Percentiles rank a stretch among this genome's conserved stretches.
Evolutionary conservation across 495 filamentous ascomycete genomes (phyloP).

Genomic region (Polyplosphaeria fusca): DNA sequence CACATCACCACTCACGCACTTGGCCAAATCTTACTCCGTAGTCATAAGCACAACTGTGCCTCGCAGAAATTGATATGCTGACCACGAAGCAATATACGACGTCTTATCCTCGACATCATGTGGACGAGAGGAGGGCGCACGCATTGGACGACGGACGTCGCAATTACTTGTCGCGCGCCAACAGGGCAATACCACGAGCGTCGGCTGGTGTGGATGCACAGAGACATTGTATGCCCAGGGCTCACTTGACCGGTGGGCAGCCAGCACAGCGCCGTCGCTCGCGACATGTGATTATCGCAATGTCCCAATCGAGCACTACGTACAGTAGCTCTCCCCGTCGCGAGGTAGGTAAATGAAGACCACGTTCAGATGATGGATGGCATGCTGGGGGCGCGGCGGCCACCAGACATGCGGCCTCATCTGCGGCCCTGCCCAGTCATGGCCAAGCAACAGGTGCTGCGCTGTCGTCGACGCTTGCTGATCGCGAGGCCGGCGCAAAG

Average conservation of each 20-base stretch:
- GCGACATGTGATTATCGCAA: constrained; percentile 8
- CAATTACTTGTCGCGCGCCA: too few species aligned
- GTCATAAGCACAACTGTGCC: too few species aligned
- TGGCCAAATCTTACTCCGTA: too few species aligned
- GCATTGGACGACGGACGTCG: too few species aligned
- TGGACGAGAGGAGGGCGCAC: too few species aligned
- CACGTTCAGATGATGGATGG: constrained; percentile 8
- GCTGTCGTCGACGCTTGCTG: too few species aligned
- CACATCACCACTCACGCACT: too few species aligned
- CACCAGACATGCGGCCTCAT: constrained; percentile 10
- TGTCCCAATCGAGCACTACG: constrained; percentile 1
- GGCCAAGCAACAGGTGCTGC: background rate
- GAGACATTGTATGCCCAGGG: background rate
- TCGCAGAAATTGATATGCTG: too few species aligned
- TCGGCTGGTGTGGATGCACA: constrained; percentile 17
- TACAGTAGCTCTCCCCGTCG: constrained; percentile 5
- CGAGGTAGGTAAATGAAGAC: background rate
- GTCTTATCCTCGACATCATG: too few species aligned
- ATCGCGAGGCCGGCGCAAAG: too few species aligned
- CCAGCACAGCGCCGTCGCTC: background rate
- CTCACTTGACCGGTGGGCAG: constrained; percentile 1
- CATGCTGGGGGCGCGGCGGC: background rate
- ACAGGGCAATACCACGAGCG: constrained; percentile 4
- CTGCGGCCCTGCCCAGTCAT: background rate
- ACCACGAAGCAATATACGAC: too few species aligned